phyloP scores from a whole-genome alignment of 257 asterid genomes.

The Thymus mandschuricus region DNA sequence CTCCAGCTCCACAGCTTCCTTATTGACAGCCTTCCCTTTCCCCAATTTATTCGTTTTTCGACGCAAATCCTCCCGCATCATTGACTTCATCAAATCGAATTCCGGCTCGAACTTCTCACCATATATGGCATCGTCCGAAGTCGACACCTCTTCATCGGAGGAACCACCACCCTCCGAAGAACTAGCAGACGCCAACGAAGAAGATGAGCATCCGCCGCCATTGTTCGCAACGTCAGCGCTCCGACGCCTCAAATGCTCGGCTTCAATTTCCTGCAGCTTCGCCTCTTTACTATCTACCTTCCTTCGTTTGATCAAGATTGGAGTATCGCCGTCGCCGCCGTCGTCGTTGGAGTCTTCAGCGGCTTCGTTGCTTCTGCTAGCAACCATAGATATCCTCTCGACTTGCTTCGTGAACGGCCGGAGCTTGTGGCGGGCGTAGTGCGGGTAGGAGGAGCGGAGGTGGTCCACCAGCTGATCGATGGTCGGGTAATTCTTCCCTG shows the following conservation, averaged over 20 bases:
- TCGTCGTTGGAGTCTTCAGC: constrained; percentile 30
- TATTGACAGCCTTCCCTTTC: constrained; percentile 27
- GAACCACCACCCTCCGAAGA: constrained; percentile 37
- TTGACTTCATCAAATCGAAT: constrained; percentile 69
- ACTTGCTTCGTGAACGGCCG: constrained; percentile 59
- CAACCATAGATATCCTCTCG: constrained; percentile 26
- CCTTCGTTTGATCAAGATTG: constrained; percentile 34
- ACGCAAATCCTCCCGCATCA: constrained; percentile 56
- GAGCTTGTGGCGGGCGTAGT: constrained; percentile 57
- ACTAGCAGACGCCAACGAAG: constrained; percentile 45
- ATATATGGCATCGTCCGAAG: constrained; percentile 60
- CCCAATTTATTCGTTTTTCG: constrained; percentile 38
- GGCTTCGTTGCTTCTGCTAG: constrained; percentile 13
- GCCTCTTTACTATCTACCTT: constrained; percentile 49
- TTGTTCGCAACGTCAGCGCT: constrained; percentile 19
- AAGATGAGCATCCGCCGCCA: constrained; percentile 42
- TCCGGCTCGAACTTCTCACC: constrained; percentile 63
- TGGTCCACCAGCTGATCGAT: constrained; percentile 68
- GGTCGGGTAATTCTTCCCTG: constrained; percentile 32
- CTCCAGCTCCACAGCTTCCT: constrained; percentile 44
- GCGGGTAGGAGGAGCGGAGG: constrained; percentile 57
- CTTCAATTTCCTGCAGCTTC: constrained; percentile 56
- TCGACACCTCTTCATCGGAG: constrained; percentile 49
- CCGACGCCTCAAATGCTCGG: constrained; percentile 43
- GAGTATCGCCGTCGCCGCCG: constrained; percentile 4